A percentile compares a stretch with the other conserved stretches of the same genome.
These are phyloP conservation scores for Leccinum fuscescens DNA, from an alignment of 1,284 basidiomycete genomes.

Conservation along the genomic window DNA sequence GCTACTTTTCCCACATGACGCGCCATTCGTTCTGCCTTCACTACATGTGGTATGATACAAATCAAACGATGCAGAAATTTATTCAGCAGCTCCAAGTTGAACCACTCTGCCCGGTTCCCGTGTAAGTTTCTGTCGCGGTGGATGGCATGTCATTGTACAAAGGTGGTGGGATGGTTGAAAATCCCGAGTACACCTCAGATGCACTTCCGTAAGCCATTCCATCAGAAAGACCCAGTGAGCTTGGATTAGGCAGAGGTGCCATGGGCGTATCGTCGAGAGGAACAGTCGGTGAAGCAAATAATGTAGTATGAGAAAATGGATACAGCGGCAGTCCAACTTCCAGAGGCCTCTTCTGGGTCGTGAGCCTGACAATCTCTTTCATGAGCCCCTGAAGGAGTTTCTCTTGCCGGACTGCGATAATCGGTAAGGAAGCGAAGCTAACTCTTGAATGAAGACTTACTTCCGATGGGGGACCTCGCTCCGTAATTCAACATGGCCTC, in stretches of 20 bases:
- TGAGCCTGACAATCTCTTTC: conserved; percentile 80
- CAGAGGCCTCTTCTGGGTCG: conserved; percentile 71
- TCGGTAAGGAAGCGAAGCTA: conserved; percentile 16
- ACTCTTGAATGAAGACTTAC: conserved; percentile 44
- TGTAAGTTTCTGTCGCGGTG: conserved; percentile 10
- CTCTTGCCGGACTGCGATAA: conserved; percentile 66
- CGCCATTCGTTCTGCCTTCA: not conserved
- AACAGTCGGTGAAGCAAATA: conserved; percentile 48
- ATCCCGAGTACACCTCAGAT: conserved; percentile 15
- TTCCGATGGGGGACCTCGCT: conserved; percentile 73
- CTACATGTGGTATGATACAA: conserved; percentile 11
- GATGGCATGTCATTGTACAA: conserved; percentile 9
- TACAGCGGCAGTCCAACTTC: conserved; percentile 76
- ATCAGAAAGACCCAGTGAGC: conserved; percentile 11
- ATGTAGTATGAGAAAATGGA: conserved; percentile 67
- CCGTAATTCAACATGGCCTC: conserved; percentile 81
- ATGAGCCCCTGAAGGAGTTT: conserved; percentile 77
- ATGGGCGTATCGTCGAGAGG: conserved; percentile 25
- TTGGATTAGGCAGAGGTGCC: conserved; percentile 40
- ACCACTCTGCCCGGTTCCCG: conserved; percentile 5
- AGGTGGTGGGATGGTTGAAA: conserved; percentile 5
- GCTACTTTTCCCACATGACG: not conserved
- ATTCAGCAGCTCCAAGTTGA: conserved; percentile 15
- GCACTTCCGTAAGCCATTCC: conserved; percentile 5
- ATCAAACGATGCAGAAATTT: conserved; percentile 2